Base-by-base conservation (phyloP, 83 land plant species). In the Diphasiastrum complanatum region DNA sequence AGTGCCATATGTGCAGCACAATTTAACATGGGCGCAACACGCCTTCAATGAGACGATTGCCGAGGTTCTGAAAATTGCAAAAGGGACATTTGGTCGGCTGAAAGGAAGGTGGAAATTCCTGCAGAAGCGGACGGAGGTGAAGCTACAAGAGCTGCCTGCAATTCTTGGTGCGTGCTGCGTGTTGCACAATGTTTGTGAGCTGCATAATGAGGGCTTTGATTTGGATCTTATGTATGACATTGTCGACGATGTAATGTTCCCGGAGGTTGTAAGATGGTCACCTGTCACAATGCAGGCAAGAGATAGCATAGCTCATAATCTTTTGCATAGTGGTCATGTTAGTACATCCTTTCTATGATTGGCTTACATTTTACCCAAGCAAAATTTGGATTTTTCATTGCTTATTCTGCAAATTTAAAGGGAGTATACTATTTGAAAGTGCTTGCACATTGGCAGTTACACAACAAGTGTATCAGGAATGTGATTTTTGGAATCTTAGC, bases 101-200 rank as follows among this genome's bases (percentile, higher is more conserved):
- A 92, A 92, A 54, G 88, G 84, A 41, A 61, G 98, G 62, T 92
- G 96, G 98, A 30, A 71, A 24, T 88, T 95, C 71, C 54, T 92
- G 78, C 96, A 88, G 67, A 79, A 83, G 67, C 69, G 98, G 48
- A 89, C 98, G 0, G 96, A 92, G 80, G 86, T 92, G 57, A 92
- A 92, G 69, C 70, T 92, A 30, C 91, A 85, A 69, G 96, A 88
- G 61, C 76, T 88, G 51, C 98, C 98, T 4, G 85, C 83, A 26
- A 87, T 92, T 27, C 78, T 91, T 40, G 91, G 95, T 19, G 97
- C 97, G 3, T 91, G 97, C 56, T 87, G 97, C 61, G 91, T 91
- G 28, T 64, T 91, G 63, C 95, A 91, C 65, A 91, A 91, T 51
- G 83, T 91, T 5, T 91, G 97, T 47, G 97, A 91, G 60, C 35